Base-by-base conservation (phyloP, 1,284 basidiomycete genomes). In the Somion occarium region DNA sequence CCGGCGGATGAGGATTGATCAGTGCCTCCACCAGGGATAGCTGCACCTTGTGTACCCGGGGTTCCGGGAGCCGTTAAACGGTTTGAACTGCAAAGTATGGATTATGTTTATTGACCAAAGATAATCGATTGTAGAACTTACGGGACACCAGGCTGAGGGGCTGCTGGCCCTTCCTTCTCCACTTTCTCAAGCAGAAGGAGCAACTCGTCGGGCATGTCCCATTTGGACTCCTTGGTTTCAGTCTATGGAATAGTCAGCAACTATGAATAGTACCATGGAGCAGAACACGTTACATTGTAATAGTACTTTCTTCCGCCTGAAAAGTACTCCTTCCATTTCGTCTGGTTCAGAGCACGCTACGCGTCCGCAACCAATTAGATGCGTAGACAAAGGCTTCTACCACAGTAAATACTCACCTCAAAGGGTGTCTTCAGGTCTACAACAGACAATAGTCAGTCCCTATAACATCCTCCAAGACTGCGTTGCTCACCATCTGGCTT, bases 151-250 rank as follows among this genome's bases (percentile, higher is more conserved):
- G n/a, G n/a, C n/a, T n/a, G n/a, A 44, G 66, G 64, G 56, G 59
- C 64, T 13, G 70, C 62, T 49, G 69, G 75, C 49, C 69, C 68
- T 53, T 92, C 88, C 59, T 87, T 87, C 65, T 92, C 91, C 1
- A 94, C 86, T 61, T 87, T 86, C 64, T 91, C 88, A 46, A 93
- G 76, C 15, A 94, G 69, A 22, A 89, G 75, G 20, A 87, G 69
- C 24, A 97, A 79, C 61, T 96, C 93, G 50, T 91, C 84, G 19
- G 94, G 94, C 80, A 95, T 88, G 56, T 94, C 90, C 94, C 94
- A 98, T 75, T 94, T 93, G n/a, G 91, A 93, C 64, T 91, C 87
- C 58, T 91, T 92, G 18, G 81, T 76, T 46, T 88, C 85, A 25
- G 85, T 89, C 89, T 91, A 53, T 38, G 43, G 34, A 24, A 34